A percentile compares a stretch with the other conserved stretches of the same genome.
Evolutionary conservation across 2,329 filamentous ascomycete genomes (phyloP).

Genomic region (Dactylonectria estremocensis): DNA sequence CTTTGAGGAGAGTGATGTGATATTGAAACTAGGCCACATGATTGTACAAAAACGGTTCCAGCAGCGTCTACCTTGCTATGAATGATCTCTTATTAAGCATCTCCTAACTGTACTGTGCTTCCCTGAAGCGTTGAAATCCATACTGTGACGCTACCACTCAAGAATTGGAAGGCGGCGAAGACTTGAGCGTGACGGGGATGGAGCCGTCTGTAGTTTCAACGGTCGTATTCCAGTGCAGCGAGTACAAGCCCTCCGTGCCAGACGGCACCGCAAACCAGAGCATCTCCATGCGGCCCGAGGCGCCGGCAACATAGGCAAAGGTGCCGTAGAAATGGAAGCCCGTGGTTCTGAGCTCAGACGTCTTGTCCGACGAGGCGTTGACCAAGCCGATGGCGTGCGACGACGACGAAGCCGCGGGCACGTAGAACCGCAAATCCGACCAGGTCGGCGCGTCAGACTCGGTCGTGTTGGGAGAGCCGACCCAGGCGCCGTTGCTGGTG

Average conservation of each 20-base stretch:
- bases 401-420: slow-evolving; percentile 23
- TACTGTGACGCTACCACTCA: background rate
- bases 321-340: slow-evolving; percentile 28
- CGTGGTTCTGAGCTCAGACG: background rate
- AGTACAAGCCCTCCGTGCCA: slow-evolving; percentile 17
- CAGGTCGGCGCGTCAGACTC: slow-evolving; percentile 23
- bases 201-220: slow-evolving; percentile 8
- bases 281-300: slow-evolving; percentile 2
- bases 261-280: slow-evolving; percentile 28
- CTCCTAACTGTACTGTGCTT: background rate
- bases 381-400: slow-evolving; percentile 23
- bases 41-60: background rate
- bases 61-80: background rate
- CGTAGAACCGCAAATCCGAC: slow-evolving; percentile 20
- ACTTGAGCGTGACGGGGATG: slow-evolving; percentile 21
- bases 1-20: background rate
- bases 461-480: slow-evolving; percentile 28
- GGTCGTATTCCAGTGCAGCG: slow-evolving; percentile 30
- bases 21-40: background rate
- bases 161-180: background rate
- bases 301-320: slow-evolving; percentile 1
- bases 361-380: slow-evolving; percentile 1
- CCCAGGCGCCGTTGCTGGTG: slow-evolving; percentile 12
- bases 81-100: background rate
- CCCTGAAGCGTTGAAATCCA: background rate